Evolutionary conservation across 2,329 filamentous ascomycete species (phyloP), one percentile per base, ranked within the genome.

Genomic region (Colletotrichum caudatum): DNA sequence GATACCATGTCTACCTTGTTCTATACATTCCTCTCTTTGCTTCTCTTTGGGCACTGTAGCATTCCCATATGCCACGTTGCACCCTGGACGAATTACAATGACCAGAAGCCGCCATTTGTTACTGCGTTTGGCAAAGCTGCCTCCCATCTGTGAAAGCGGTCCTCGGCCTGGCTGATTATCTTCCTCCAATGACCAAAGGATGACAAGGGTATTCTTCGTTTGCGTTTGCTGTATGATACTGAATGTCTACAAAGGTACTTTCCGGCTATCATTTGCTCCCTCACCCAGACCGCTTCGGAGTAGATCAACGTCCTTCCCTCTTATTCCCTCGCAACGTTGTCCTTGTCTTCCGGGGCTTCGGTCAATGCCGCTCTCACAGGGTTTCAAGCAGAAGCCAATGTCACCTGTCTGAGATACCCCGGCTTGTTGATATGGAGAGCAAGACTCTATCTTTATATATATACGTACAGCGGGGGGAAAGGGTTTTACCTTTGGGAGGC

Each of bases 211-310:
- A 39, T 35, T 23, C 11, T 8, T 26, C 12, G 18, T 41, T 50
- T 18, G 33, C 3, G 5, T 33, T 9, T 29, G 33, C 29, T 39
- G 51, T 9, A 53, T 9, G 4, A 61, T 26, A 53, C 35, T 14
- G 14, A 16, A 20, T 20, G 48, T 48, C n/a, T 50, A 26, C 44
- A 53, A 29, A 33, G 26, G 7, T 14, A 16, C 16, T n/a, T n/a
- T 35, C 14, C n/a, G 9, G 26, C 18, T 60, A 14, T 50, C 56
- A 20, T n/a, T n/a, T 23, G 33, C 18, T 14, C 20, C 41, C 46
- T 60, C 16, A 37, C n/a, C 8, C 4, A 37, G 46, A 29, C 69
- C 58, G 46, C 51, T 64, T 54, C 54, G 37, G 53, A 69, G 29
- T 64, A 68, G 68, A 46, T 2, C 33, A 23, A 33, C 12, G 58